phyloP scores from a whole-genome alignment of 495 filamentous ascomycete genomes.

The Talaromyces wortmannii region DNA sequence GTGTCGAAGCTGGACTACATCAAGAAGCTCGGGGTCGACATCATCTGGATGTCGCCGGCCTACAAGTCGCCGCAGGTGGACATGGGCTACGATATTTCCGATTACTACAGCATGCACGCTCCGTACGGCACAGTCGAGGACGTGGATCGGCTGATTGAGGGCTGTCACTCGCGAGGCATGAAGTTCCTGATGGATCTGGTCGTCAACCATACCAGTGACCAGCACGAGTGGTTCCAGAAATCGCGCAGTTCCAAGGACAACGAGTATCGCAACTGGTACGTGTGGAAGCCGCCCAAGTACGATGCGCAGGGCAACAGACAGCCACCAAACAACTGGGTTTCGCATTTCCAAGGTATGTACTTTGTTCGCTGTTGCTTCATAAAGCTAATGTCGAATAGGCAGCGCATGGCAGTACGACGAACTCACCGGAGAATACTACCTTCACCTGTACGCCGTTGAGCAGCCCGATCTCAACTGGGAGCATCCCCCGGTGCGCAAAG shows the following conservation, averaged over 20 bases:
- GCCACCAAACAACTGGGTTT: conserved; percentile 67
- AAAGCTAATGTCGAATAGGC: conserved; percentile 17
- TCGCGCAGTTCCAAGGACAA: conserved; percentile 51
- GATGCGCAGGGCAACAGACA: conserved; percentile 51
- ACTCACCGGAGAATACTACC: conserved; percentile 58
- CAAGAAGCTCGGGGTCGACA: conserved; percentile 53
- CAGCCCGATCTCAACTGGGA: conserved; percentile 79
- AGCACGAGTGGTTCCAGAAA: conserved; percentile 70
- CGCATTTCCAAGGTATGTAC: conserved; percentile 45
- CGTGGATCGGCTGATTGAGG: conserved; percentile 56
- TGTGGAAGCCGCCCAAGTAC: conserved; percentile 58
- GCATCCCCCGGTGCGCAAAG: conserved; percentile 49
- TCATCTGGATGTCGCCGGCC: conserved; percentile 63
- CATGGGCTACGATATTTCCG: conserved; percentile 59
- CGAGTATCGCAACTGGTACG: conserved; percentile 65
- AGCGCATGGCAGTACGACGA: conserved; percentile 64
- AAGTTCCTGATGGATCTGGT: conserved; percentile 69
- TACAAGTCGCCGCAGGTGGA: conserved; percentile 60
- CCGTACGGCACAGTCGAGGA: conserved; percentile 58
- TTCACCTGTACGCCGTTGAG: conserved; percentile 57
- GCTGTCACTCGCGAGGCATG: conserved; percentile 52
- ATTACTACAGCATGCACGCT: conserved; percentile 57
- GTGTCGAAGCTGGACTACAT: conserved; percentile 61
- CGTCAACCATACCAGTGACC: conserved; percentile 73
- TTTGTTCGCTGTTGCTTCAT: background rate